Evolutionary conservation across 495 filamentous ascomycete species (phyloP), one percentile per base, ranked within the genome.

Genomic region (Hypoxylon subgilvum): DNA sequence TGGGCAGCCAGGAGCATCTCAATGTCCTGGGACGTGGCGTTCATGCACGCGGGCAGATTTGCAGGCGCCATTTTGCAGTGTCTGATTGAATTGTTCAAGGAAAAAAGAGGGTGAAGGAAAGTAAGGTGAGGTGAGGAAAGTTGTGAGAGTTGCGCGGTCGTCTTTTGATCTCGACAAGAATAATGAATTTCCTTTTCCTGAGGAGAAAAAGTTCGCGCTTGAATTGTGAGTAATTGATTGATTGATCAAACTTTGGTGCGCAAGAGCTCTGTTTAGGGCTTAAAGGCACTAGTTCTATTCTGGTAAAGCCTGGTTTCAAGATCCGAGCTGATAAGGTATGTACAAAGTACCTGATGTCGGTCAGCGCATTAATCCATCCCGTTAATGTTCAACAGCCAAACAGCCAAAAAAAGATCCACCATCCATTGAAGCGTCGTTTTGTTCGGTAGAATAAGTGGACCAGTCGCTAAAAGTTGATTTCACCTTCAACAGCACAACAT

Each of bases 1-100:
- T 97, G 92, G 72, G 94, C 94, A 70, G 91, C 88, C 46, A 98
- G 88, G 65, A 98, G 89, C 90, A 92, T 95, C 89, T 98, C 94
- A 82, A 98, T 96, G 84, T 98, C 94, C 79, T 77, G 71, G 61
- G 76, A 78, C 49, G 81, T 84, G 64, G 80, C 78, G 74, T 80
- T 77, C 89, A 97, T 96, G 63, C 86, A 84, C 41, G 90, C 82
- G 70, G 92, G 92, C 59, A 95, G 88, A 78, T 96, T 92, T 56
- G 87, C 80, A 72, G 92, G 90, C 72, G 93, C 90, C 93, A 97
- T 97, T 76, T 84, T 91, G 83, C 83, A 76, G 77, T 21, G 6
- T 8, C 7, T 18, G 42, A 1, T 38, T 38, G 31, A 34, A 34
- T 16, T 8, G 13, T n/a, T 2, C 5, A n/a, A 4, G 16, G 31